These are phyloP conservation scores for Fusarium tupiense DNA, from an alignment of 2,329 filamentous ascomycete genomes.

Conservation along the genomic window DNA sequence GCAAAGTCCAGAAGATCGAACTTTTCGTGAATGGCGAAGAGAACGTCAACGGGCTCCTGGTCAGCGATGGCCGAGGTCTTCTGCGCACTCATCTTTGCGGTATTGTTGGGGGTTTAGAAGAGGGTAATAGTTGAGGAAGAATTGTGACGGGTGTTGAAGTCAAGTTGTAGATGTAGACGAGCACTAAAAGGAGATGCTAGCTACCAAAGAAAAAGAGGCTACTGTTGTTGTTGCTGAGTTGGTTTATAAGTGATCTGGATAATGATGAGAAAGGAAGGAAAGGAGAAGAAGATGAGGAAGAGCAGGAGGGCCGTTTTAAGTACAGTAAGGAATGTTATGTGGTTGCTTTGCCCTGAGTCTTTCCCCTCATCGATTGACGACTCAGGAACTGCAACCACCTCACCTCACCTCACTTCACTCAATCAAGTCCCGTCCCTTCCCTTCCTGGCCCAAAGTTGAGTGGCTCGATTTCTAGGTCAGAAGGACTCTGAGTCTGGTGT, in stretches of 20 bases:
- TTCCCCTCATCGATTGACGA: constrained; percentile 37
- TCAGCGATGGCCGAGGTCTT: constrained; percentile 69
- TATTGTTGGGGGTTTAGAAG: constrained; percentile 39
- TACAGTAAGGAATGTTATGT: constrained; percentile 31
- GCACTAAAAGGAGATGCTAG: constrained; percentile 25
- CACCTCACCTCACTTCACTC: constrained; percentile 13
- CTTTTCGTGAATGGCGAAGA: constrained; percentile 68
- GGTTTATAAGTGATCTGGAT: constrained; percentile 29
- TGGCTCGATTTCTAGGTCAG: constrained; percentile 33
- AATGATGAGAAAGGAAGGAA: constrained; percentile 40
- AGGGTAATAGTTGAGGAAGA: constrained; percentile 36
- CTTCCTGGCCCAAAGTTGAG: constrained; percentile 22
- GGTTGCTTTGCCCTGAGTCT: constrained; percentile 25
- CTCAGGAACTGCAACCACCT: constrained; percentile 32
- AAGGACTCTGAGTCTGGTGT: constrained; percentile 32
- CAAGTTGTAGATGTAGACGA: constrained; percentile 19
- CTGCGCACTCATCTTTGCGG: constrained; percentile 64
- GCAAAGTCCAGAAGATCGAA: constrained; percentile 69
- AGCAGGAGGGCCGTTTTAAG: constrained; percentile 40
- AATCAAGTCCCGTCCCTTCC: constrained; percentile 13
- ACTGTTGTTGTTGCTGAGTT: constrained; percentile 35
- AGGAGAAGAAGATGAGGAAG: constrained; percentile 33
- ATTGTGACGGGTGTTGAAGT: constrained; percentile 27
- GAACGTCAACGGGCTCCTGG: constrained; percentile 66
- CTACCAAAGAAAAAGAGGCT: constrained; percentile 8